Evolutionary conservation across 495 filamentous ascomycete species (phyloP), one percentile per base, ranked within the genome.

Genomic region (Chaetomium tenue): DNA sequence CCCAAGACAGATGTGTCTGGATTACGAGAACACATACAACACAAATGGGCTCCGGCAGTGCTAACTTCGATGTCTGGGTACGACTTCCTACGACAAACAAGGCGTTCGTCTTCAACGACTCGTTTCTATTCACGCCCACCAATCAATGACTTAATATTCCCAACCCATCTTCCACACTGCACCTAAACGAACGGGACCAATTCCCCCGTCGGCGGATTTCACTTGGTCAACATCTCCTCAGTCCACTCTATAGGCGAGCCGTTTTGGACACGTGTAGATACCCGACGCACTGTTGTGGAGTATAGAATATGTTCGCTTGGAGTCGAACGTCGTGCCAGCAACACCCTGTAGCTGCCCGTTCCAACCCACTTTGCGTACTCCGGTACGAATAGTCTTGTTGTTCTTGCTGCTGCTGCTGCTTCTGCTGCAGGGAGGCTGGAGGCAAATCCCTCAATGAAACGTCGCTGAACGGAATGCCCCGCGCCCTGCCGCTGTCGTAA

Each of bases 371-470:
- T 12, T 37, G 33, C 33, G 33, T 6, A 30, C 6, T 30, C 28
- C 28, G 28, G 2, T 6, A n/a, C n/a, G n/a, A n/a, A n/a, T 33
- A 33, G 30, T 37, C 8, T 37, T 37, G 33, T 37, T 37, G 9
- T 37, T 37, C 33, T 37, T 11, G 33, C 33, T n/a, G n/a, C n/a
- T n/a, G 33, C 28, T 30, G 28, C 28, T 2, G 28, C 28, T 3
- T 2, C 28, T 30, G 33, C 5, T 25, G 54, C 37, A 39, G 40
- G 12, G 39, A 26, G 25, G 55, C 7, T 3, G 20, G 20, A 7
- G 11, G 18, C 25, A 58, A 58, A 28, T 47, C 56, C 56, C 56
- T 60, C 58, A 50, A 60, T 37, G 58, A 25, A 46, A 48, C 42
- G 18, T 33, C 2, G 22, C 16, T 22, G 9, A 4, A n/a, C 42